Percentiles rank a stretch among this genome's conserved stretches.
Conservation (phyloP, 805 yeast genomes). For the Kazachstania taianensis region DNA sequence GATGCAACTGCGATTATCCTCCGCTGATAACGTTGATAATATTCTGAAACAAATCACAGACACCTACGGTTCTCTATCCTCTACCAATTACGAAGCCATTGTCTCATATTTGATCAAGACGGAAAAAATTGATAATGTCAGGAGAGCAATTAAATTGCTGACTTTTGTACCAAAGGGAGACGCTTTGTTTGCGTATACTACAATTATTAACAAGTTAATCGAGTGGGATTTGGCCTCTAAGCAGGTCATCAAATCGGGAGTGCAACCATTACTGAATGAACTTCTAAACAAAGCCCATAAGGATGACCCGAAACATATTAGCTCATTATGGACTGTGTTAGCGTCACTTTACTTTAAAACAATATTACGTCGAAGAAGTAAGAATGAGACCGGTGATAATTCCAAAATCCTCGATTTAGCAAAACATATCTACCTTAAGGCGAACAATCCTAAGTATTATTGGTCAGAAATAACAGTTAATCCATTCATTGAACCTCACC, state of each 20-base stretch:
- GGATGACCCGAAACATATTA: constrained; percentile 15
- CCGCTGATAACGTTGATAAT: constrained; percentile 21
- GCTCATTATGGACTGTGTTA: constrained; percentile 18
- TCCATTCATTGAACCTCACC: constrained; percentile 17
- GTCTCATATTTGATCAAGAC: constrained; percentile 13
- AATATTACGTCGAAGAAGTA: constrained; percentile 3
- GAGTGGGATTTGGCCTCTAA: constrained; percentile 12
- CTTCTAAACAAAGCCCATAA: constrained; percentile 15
- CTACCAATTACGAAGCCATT: constrained; percentile 17
- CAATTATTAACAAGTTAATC: constrained; percentile 14
- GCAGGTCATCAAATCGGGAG: neutral
- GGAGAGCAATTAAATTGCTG: constrained; percentile 16
- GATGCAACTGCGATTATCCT: constrained; percentile 23
- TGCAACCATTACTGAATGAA: constrained; percentile 11
- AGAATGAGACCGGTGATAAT: neutral
- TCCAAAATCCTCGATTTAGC: constrained; percentile 12
- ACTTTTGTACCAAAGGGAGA: constrained; percentile 11
- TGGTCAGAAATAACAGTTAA: constrained; percentile 7
- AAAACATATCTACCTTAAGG: constrained; percentile 14
- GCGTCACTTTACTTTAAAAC: constrained; percentile 20
- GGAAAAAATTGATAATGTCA: constrained; percentile 10
- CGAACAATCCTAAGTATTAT: neutral
- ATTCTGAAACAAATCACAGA: constrained; percentile 17
- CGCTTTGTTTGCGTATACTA: constrained; percentile 12
- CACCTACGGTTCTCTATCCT: constrained; percentile 13